Evolutionary conservation across 2,329 filamentous ascomycete species (phyloP).

Genomic region (Chaetomium olivaceum): DNA sequence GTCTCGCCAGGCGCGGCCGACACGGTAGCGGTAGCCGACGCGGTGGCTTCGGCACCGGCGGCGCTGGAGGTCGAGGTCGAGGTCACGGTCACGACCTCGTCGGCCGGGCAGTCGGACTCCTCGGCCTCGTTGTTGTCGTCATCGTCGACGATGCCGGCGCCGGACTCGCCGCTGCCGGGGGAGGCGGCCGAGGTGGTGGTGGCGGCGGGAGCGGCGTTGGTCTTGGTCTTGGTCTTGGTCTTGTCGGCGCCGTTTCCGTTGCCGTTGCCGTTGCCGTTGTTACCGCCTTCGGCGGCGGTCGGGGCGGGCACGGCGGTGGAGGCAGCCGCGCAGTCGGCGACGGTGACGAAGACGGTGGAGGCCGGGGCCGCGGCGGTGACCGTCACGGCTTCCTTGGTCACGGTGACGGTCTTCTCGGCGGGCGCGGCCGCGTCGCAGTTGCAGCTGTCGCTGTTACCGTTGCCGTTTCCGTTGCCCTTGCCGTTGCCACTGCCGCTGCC

Average conservation of each 20-base stretch:
- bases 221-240: constrained; percentile 4
- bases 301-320: constrained; percentile 1
- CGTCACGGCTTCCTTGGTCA: constrained; percentile 25
- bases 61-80: constrained; percentile 10
- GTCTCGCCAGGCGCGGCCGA: constrained; percentile 7
- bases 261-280: neutral
- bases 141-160: neutral
- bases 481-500: constrained; percentile 17
- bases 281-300: neutral
- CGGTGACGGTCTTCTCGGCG: constrained; percentile 19
- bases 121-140: neutral
- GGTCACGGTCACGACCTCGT: constrained; percentile 27
- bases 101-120: constrained; percentile 23
- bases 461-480: constrained; percentile 12
- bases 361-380: constrained; percentile 28
- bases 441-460: constrained; percentile 10
- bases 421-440: constrained; percentile 7
- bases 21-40: constrained; percentile 12
- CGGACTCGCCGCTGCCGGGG: neutral
- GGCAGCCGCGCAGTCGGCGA: constrained; percentile 9
- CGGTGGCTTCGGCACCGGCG: constrained; percentile 8
- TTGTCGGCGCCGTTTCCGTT: neutral
- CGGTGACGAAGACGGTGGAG: constrained; percentile 28
- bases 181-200: neutral
- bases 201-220: constrained; percentile 10